A percentile compares a stretch with the other conserved stretches of the same genome.
These are phyloP conservation scores for Microbotryum saponariae DNA, from an alignment of 1,284 basidiomycete genomes.

Conservation along the genomic window DNA sequence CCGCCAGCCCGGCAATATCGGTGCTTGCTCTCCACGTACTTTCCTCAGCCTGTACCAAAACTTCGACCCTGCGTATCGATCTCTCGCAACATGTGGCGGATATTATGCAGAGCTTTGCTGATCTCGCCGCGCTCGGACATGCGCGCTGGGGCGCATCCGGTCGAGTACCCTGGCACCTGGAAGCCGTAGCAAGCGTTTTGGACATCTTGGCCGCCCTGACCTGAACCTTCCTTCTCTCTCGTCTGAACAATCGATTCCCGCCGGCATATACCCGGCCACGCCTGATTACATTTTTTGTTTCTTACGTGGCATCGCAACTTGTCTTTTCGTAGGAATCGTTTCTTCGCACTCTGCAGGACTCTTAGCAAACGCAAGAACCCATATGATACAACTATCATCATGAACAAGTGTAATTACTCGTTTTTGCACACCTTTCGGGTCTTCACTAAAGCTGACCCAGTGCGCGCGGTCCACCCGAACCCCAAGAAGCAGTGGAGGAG, in stretches of 20 bases:
- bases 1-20: constrained; percentile 6
- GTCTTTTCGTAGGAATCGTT: too few relatives aligned
- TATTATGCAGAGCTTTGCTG: constrained; percentile 27
- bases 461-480: too few relatives aligned
- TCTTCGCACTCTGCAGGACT: too few relatives aligned
- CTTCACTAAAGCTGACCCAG: too few relatives aligned
- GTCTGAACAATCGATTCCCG: neutral
- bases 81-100: constrained; percentile 25
- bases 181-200: constrained; percentile 11
- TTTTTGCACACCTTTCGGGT: too few relatives aligned
- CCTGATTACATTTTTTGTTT: neutral
- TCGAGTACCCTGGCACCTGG: constrained; percentile 26
- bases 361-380: too few relatives aligned
- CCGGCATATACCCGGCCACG: neutral
- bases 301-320: too few relatives aligned
- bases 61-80: constrained; percentile 21
- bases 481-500: too few relatives aligned
- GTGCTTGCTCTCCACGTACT: constrained; percentile 29
- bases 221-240: neutral
- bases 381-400: too few relatives aligned
- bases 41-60: constrained; percentile 12
- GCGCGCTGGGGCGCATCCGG: constrained; percentile 26
- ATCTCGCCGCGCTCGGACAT: constrained; percentile 24
- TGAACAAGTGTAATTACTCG: too few relatives aligned
- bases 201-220: neutral